A percentile compares a stretch with the other conserved stretches of the same genome.
These are phyloP conservation scores for Amanita brunnescens DNA, from an alignment of 768 basidiomycete species.

Conservation along the genomic window DNA sequence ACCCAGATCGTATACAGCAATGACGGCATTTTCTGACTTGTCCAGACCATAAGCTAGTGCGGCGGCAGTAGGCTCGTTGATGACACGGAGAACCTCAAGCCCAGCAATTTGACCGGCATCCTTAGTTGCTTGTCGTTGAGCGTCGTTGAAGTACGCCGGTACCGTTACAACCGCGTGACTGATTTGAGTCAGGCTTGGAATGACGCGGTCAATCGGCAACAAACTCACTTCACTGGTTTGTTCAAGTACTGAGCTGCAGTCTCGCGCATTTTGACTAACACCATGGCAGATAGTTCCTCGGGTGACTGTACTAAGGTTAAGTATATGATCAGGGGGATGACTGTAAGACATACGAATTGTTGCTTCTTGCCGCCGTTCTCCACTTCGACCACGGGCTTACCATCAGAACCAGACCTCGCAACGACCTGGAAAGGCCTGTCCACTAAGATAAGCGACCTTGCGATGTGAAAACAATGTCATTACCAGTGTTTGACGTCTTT, in stretches of 20 bases:
- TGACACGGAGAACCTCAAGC: conserved; percentile 94
- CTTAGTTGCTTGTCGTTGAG: conserved; percentile 98
- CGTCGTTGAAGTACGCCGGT: conserved; percentile 99
- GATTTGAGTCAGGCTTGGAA: conserved; percentile 6
- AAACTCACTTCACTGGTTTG: conserved; percentile 86
- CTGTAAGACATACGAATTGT: conserved; percentile 47
- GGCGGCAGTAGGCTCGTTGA: conserved; percentile 98
- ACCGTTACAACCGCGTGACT: conserved; percentile 91
- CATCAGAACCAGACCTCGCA: conserved; percentile 57
- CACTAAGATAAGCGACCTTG: conserved; percentile 2
- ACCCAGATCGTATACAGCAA: conserved; percentile 97
- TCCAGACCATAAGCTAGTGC: conserved; percentile 98
- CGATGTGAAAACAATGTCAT: conserved; percentile 12
- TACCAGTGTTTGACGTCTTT: conserved; percentile 84
- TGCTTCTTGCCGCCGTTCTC: conserved; percentile 83
- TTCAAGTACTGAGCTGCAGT: conserved; percentile 91
- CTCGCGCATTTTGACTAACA: conserved; percentile 88
- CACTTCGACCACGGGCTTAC: conserved; percentile 74
- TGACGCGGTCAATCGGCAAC: background rate
- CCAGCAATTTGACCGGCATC: conserved; percentile 97
- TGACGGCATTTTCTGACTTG: conserved; percentile 72
- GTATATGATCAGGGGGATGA: conserved; percentile 8
- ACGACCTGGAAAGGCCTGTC: conserved; percentile 77
- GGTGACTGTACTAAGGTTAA: conserved; percentile 44
- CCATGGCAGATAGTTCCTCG: conserved; percentile 84